Evolutionary conservation across 176 grass and related monocot species (phyloP).

Genomic region (Saccharum officinarum): DNA sequence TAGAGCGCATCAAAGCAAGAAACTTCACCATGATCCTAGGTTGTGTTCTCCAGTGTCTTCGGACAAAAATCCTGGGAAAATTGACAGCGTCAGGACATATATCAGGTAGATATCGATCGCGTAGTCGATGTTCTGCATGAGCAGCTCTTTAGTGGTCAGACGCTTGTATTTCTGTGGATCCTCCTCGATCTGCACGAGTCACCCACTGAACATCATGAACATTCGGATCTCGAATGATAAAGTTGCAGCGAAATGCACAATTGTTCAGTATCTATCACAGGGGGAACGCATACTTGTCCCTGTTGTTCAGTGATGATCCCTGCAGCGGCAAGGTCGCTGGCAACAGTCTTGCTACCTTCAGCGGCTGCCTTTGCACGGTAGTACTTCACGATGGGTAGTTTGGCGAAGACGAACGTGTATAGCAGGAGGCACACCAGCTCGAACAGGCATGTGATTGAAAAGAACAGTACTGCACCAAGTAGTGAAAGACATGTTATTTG

Average conservation of each 20-base stretch:
- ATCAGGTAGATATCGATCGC: constrained; percentile 64
- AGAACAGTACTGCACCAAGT: constrained; percentile 60
- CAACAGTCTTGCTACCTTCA: constrained; percentile 65
- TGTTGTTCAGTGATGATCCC: constrained; percentile 36
- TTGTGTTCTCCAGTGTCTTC: constrained; percentile 90
- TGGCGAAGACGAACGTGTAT: constrained; percentile 79
- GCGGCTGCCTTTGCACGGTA: constrained; percentile 68
- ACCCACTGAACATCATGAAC: background rate
- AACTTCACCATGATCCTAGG: constrained; percentile 58
- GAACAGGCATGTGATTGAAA: constrained; percentile 63
- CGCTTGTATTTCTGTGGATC: constrained; percentile 64
- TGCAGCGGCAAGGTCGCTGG: constrained; percentile 66
- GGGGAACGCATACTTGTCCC: constrained; percentile 17
- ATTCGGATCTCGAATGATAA: background rate
- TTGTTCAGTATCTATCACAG: background rate
- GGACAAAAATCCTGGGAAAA: constrained; percentile 92
- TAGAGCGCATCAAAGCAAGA: background rate
- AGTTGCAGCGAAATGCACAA: background rate
- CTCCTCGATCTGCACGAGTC: constrained; percentile 57
- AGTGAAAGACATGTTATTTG: constrained; percentile 9
- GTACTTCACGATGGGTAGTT: constrained; percentile 81
- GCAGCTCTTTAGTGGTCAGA: constrained; percentile 68
- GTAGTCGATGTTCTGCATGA: constrained; percentile 79
- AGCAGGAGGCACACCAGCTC: constrained; percentile 67
- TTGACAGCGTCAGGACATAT: constrained; percentile 84